Conservation (phyloP, 1,284 basidiomycete genomes). For the Trichosporon sp. region DNA sequence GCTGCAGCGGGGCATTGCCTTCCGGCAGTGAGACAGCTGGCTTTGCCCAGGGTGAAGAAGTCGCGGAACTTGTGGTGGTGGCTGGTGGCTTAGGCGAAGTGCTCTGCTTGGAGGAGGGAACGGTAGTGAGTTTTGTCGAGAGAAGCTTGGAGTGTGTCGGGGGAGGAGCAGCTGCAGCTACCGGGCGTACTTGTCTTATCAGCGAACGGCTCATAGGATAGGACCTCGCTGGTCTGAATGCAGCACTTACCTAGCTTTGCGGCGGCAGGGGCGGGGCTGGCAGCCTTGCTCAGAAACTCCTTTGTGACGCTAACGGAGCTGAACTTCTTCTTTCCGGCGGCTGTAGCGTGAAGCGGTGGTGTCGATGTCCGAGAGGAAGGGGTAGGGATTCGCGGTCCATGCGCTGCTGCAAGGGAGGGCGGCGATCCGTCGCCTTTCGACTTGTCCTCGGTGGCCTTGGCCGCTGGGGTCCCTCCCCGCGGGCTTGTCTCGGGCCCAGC, state of each 20-base stretch:
- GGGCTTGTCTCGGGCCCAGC: not conserved
- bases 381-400: constrained; percentile 24
- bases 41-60: constrained; percentile 44
- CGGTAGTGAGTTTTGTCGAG: constrained; percentile 12
- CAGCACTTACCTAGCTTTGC: constrained; percentile 14
- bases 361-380: constrained; percentile 42
- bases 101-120: constrained; percentile 17
- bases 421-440: not conserved
- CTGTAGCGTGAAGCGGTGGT: constrained; percentile 28
- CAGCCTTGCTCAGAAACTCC: constrained; percentile 83
- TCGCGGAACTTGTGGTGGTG: constrained; percentile 17
- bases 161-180: constrained; percentile 34
- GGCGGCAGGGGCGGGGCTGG: constrained; percentile 30
- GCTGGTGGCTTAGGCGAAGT: constrained; percentile 32
- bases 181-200: constrained; percentile 45
- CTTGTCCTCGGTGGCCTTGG: constrained; percentile 1
- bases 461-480: not conserved
- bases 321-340: constrained; percentile 72
- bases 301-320: constrained; percentile 83
- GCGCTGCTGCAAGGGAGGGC: constrained; percentile 11
- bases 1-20: constrained; percentile 20
- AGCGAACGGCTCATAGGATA: constrained; percentile 5
- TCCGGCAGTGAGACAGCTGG: constrained; percentile 23
- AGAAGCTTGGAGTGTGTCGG: constrained; percentile 58
- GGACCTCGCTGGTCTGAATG: too few relatives aligned